These are phyloP conservation scores for Suillus lakei DNA, from an alignment of 768 basidiomycete species.

Conservation along the genomic window DNA sequence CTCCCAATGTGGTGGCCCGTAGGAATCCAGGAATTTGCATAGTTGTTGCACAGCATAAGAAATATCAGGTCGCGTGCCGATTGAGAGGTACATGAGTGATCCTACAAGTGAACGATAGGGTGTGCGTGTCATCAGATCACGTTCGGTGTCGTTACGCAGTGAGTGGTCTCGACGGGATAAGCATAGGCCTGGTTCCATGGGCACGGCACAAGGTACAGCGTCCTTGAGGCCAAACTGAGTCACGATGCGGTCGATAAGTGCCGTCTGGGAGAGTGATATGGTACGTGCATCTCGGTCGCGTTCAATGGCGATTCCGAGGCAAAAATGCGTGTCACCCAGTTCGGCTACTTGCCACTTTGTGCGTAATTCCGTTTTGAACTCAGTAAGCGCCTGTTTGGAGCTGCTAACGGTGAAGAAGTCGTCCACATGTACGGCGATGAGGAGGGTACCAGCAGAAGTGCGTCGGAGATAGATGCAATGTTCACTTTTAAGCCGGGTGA, in stretches of 20 bases:
- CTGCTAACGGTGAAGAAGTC: slow-evolving; percentile 29
- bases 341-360: slow-evolving; percentile 38
- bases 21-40: slow-evolving; percentile 17
- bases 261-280: slow-evolving; percentile 1
- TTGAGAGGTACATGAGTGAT: slow-evolving; percentile 26
- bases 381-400: slow-evolving; percentile 6
- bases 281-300: slow-evolving; percentile 11
- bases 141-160: slow-evolving; percentile 12
- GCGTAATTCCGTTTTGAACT: slow-evolving; percentile 34
- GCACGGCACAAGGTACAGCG: slow-evolving; percentile 15
- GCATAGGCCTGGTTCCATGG: slow-evolving; percentile 22
- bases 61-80: slow-evolving; percentile 17
- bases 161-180: slow-evolving; percentile 1
- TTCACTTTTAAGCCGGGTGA: neutral
- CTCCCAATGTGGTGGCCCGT: neutral
- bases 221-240: slow-evolving; percentile 16
- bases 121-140: neutral
- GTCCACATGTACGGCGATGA: slow-evolving; percentile 42
- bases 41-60: slow-evolving; percentile 13
- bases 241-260: slow-evolving; percentile 15
- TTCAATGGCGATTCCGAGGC: slow-evolving; percentile 43
- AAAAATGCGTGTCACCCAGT: slow-evolving; percentile 33
- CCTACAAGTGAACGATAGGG: slow-evolving; percentile 28
- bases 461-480: slow-evolving; percentile 36
- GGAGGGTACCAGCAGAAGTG: slow-evolving; percentile 17